Base-by-base conservation (phyloP, 805 yeast genomes). In the Pichia occidentalis region DNA sequence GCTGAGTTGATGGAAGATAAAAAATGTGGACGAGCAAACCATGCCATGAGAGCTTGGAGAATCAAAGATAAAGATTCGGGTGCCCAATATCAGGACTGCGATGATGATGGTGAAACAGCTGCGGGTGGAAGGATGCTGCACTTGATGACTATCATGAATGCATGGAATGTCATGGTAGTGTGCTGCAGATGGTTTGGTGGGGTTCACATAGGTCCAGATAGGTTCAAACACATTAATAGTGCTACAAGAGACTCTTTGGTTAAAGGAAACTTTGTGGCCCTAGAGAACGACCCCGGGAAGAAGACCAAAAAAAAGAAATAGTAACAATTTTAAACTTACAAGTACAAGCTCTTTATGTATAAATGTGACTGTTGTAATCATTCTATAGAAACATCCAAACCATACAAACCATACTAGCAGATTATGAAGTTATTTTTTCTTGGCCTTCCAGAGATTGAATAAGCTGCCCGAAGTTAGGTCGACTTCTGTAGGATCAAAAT, bases 101-200 rank as follows among this genome's bases (percentile, higher is more conserved):
- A 92, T 53, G 97, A 92, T 57, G 98, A 90, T 54, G 98, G 98
- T 3, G 98, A 92, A 54, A 71, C 94, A 0, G 97, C 97, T 1
- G 95, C 97, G 1, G 98, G 98, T 8, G 77, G 88, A 5, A 65
- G 96, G 41, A 63, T 88, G 68, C 59, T 87, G 35, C 95, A 86
- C 63, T 59, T 88, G 33, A 60, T 88, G 47, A 75, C 84, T 25
- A 50, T 60, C 19, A 81, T 81, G 84, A 86, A 85, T 50, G 83
- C 74, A 2, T 75, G 85, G 82, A 79, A 88, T 54, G 85, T 84
- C 4, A 72, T 87, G 46, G 95, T 88, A 3, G 85, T 80, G 8
- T 95, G 90, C 2, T 75, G 83, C 24, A 63, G 98, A 43, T 90
- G 97, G 96, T 92, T 73, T 57, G 96, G 95, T 13, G 98, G 98